These are phyloP conservation scores for Hypholoma sublateritium DNA, from an alignment of 768 basidiomycete genomes.

Conservation along the genomic window DNA sequence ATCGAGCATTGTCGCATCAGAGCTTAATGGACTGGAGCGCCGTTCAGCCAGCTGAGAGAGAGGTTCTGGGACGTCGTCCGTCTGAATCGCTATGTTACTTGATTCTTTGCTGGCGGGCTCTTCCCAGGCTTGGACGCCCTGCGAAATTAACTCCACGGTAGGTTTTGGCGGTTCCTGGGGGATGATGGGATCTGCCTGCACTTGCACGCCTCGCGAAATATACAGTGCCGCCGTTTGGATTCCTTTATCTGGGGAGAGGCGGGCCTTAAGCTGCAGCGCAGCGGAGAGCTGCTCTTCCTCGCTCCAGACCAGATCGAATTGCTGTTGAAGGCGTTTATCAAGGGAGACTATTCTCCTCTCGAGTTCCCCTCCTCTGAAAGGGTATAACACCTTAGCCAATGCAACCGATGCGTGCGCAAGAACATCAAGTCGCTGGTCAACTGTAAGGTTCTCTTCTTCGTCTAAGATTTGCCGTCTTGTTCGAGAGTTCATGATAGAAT, in stretches of 20 bases:
- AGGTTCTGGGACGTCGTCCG: not conserved
- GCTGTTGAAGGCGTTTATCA: conserved; percentile 12
- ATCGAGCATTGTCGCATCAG: conserved; percentile 16
- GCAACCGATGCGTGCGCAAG: conserved; percentile 16
- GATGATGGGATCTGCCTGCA: not conserved
- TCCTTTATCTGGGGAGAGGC: conserved; percentile 1
- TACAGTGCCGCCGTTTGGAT: not conserved
- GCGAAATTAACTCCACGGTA: not conserved
- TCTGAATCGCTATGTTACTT: conserved; percentile 1
- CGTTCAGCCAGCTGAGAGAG: not conserved
- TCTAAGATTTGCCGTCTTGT: conserved; percentile 2
- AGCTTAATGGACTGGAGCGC: conserved; percentile 4
- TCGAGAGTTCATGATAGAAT: not conserved
- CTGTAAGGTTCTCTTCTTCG: conserved; percentile 10
- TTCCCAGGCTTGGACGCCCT: not conserved
- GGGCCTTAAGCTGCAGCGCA: not conserved
- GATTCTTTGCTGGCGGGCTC: not conserved
- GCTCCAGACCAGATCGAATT: conserved; percentile 12
- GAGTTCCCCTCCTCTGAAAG: conserved; percentile 12
- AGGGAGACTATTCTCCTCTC: conserved; percentile 10
- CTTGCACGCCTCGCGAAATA: not conserved
- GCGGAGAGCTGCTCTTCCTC: conserved; percentile 3
- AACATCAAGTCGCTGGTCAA: conserved; percentile 16
- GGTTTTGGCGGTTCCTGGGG: not conserved
- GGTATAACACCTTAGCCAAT: conserved; percentile 15